Conservation (phyloP, 495 filamentous ascomycete genomes). For the Daldinia bambusicola region DNA sequence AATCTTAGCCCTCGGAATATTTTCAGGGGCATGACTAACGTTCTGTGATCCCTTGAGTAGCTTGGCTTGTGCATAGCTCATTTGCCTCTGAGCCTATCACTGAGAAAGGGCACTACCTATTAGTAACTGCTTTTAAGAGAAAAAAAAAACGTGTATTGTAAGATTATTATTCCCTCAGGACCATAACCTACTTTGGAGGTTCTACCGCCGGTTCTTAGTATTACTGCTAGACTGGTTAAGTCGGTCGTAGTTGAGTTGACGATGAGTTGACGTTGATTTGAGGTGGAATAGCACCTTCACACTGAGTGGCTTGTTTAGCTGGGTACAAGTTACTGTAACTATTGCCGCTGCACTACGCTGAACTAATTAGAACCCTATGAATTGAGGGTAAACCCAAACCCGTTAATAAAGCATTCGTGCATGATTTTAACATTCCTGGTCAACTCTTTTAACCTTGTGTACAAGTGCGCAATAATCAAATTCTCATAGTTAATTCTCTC, state of each 20-base stretch:
- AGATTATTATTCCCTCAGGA: slow-evolving; percentile 28
- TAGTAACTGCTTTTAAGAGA: slow-evolving; percentile 4
- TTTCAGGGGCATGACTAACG: background rate
- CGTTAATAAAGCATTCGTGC: background rate
- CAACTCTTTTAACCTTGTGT: no score
- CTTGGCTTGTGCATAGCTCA: slow-evolving; percentile 8
- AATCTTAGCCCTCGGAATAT: background rate
- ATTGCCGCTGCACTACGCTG: slow-evolving; percentile 5
- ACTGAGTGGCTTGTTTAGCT: background rate
- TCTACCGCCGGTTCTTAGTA: background rate
- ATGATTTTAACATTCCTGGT: background rate
- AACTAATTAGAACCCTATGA: slow-evolving; percentile 8
- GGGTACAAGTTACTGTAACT: slow-evolving; percentile 3
- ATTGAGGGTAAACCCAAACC: background rate
- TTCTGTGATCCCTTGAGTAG: background rate
- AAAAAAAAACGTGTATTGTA: slow-evolving; percentile 19
- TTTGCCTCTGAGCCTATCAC: background rate
- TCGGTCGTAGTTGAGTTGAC: slow-evolving; percentile 6
- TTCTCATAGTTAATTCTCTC: no score
- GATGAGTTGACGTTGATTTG: slow-evolving; percentile 3
- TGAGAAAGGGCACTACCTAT: background rate
- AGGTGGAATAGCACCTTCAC: background rate
- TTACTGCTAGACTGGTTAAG: slow-evolving; percentile 6
- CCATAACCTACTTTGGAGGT: slow-evolving; percentile 2
- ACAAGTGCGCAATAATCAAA: no score